These are phyloP conservation scores for Pseudomonodictys pantanalensis DNA, from an alignment of 495 filamentous ascomycete species.

Conservation along the genomic window DNA sequence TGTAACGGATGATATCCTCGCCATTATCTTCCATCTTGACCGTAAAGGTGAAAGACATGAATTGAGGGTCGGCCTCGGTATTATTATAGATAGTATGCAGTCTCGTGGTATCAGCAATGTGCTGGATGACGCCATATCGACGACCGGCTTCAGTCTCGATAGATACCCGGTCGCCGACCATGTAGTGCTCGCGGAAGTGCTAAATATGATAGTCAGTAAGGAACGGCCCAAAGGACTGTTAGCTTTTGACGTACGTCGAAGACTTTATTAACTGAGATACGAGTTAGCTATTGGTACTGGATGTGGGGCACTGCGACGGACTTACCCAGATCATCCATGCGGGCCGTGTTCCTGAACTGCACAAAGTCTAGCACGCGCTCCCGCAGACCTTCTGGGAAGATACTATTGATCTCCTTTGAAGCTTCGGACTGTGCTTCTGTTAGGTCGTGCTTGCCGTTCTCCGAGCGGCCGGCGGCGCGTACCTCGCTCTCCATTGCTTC, in stretches of 20 bases:
- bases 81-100: slow-evolving; percentile 20
- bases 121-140: slow-evolving; percentile 72
- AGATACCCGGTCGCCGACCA: slow-evolving; percentile 83
- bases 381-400: slow-evolving; percentile 87
- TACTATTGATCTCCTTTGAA: slow-evolving; percentile 82
- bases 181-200: slow-evolving; percentile 91
- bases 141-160: slow-evolving; percentile 68
- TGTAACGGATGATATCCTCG: slow-evolving; percentile 19
- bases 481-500: slow-evolving; percentile 93
- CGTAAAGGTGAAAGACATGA: slow-evolving; percentile 21
- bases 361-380: slow-evolving; percentile 85
- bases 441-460: neutral
- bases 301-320: neutral
- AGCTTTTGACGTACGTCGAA: slow-evolving; percentile 53
- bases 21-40: slow-evolving; percentile 20
- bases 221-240: neutral
- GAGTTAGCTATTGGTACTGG: neutral
- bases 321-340: slow-evolving; percentile 85
- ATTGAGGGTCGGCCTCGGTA: slow-evolving; percentile 4
- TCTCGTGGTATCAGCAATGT: slow-evolving; percentile 41
- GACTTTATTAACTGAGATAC: slow-evolving; percentile 60
- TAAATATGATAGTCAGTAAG: slow-evolving; percentile 45
- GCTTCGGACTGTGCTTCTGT: slow-evolving; percentile 63
- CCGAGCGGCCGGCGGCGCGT: slow-evolving; percentile 33
- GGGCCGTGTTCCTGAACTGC: slow-evolving; percentile 85